Evolutionary conservation across 164 flowering plant genomes (phyloP).

Genomic region (Euptelea pleiosperma): DNA sequence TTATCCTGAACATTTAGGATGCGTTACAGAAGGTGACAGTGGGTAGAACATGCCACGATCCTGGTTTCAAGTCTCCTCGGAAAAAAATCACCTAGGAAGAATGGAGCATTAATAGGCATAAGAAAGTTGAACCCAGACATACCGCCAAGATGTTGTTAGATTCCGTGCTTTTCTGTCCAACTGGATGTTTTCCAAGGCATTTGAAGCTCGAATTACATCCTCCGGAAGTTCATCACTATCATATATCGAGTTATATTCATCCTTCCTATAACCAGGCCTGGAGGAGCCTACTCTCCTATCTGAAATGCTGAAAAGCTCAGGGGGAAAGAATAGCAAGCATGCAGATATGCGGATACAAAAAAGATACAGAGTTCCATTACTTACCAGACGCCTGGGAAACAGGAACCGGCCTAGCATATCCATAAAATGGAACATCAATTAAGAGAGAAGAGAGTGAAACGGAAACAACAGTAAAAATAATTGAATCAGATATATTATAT

Average conservation of each 20-base stretch:
- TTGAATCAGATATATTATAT: background rate
- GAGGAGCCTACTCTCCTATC: conserved; percentile 83
- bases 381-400: conserved; percentile 77
- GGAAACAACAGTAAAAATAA: background rate
- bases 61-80: too few relatives aligned
- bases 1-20: too few relatives aligned
- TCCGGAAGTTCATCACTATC: conserved; percentile 76
- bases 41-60: too few relatives aligned
- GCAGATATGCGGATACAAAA: background rate
- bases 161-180: conserved; percentile 94
- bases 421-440: conserved; percentile 19
- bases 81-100: background rate
- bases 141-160: conserved; percentile 95
- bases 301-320: conserved; percentile 25
- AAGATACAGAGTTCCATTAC: conserved; percentile 15
- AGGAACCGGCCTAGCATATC: conserved; percentile 56
- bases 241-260: conserved; percentile 91
- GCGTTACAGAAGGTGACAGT: too few relatives aligned
- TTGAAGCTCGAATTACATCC: conserved; percentile 77
- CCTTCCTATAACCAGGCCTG: conserved; percentile 69
- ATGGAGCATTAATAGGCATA: background rate
- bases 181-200: conserved; percentile 90
- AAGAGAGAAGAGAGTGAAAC: conserved; percentile 4
- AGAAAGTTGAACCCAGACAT: conserved; percentile 18
- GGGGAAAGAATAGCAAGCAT: conserved; percentile 7